Evolutionary conservation across 306 rosid genomes (phyloP), one percentile per base, ranked within the genome.

Genomic region (Aeschynomene evenia): DNA sequence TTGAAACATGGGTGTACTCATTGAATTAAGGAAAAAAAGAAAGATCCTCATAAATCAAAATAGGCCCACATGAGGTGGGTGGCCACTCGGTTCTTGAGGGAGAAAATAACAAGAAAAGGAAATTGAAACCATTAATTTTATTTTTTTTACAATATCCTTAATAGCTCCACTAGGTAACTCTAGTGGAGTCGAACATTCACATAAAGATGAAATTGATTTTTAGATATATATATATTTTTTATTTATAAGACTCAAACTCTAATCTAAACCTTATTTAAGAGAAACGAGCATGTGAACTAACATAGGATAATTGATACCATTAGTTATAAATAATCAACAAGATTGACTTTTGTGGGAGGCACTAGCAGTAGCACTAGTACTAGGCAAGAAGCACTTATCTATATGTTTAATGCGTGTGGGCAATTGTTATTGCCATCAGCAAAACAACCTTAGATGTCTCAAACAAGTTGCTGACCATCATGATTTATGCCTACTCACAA

Each of bases 321-420:
- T 39, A 39, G 11, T 11, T 39, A 5, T 7, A 5, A 6, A 33
- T 50, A 19, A 63, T 29, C 10, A 2, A 24, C 9, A 61, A 4
- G 23, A 9, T 70, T 52, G 76, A 53, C 72, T 42, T 69, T 61
- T 52, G 51, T 61, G 9, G 48, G n/a, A 14, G 63, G 66, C 51
- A 7, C 11, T 23, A 22, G 31, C 31, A n/a, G n/a, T n/a, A n/a
- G n/a, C n/a, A n/a, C n/a, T n/a, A n/a, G n/a, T n/a, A n/a, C n/a
- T 6, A 10, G 55, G 70, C 40, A 57, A 9, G 51, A 60, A 40
- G 0, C 46, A 42, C 49, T 2, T 42, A 14, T 42, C 15, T 5
- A 50, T 3, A 40, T 59, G 19, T 51, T 5, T 46, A 10, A 50
- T 16, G 66, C 77, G 63, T 59, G 70, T 19, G 55, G 43, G 68